Base-by-base conservation (phyloP, 768 basidiomycete genomes). In the Termitomyces sp. region DNA sequence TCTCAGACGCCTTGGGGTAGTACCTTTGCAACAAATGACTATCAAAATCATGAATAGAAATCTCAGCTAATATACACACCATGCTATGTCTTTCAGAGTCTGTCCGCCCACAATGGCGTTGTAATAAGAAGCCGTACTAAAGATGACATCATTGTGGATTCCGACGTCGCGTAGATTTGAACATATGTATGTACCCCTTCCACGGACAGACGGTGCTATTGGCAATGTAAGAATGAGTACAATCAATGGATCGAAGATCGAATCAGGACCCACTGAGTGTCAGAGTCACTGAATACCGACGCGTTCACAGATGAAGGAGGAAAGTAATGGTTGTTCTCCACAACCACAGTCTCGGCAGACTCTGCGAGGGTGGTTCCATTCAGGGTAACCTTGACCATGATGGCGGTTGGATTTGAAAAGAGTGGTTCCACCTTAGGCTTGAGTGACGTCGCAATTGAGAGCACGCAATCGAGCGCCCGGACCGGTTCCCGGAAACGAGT, bases 321-420 rank as follows among this genome's bases (percentile, higher is more conserved):
- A 69, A 92, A 92, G 74, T 91, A 91, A 63, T 89, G 84, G 64
- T 89, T 91, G 13, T 81, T 81, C 66, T 91, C 88, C 50, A 92
- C 79, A 7, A 82, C 70, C 39, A 84, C 73, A 0, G 89, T 86
- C 0, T 76, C 71, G 63, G 77, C 72, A 7, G 81, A 83, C 57
- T 89, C 81, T 0, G 90, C 90, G 66, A 92, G 77, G 15, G 80
- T 71, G 13, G 71, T 71, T 28, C 78, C 81, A 66, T 84, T 74
- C 60, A 85, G 66, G 2, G 76, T 73, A 33, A 83, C 88, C 73
- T 81, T 84, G 55, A 75, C 65, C 78, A 88, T 79, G 45, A 18
- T 73, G 38, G 55, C 32, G 36, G 24, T 32, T 6, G 42, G 22
- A 12, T 42, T 7, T 15, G 24, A 35, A 4, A 55, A 55, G 36